A percentile compares a stretch with the other conserved stretches of the same genome.
Evolutionary conservation across 257 asterid species (phyloP).

Genomic region (Forsythia viridissima): DNA sequence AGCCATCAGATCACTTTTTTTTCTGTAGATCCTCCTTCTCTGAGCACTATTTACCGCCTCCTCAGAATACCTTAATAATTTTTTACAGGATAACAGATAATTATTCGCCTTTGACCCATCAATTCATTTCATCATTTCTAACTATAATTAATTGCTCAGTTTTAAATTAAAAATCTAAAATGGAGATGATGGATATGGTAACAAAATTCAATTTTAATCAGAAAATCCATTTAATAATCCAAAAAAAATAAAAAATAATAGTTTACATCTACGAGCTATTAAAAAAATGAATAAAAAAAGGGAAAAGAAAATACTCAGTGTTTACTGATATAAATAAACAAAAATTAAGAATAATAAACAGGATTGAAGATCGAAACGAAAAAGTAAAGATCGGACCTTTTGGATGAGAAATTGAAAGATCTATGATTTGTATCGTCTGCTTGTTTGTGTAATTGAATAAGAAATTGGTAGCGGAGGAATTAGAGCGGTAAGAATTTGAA

Average conservation of each 20-base stretch:
- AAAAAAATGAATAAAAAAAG: neutral
- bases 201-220: neutral
- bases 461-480: constrained; percentile 5
- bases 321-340: neutral
- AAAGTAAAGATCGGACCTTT: constrained; percentile 34
- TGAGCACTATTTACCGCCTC: constrained; percentile 15
- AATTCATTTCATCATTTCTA: neutral
- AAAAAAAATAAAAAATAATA: neutral
- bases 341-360: neutral
- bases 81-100: neutral
- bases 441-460: neutral
- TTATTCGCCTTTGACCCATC: neutral
- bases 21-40: constrained; percentile 19
- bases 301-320: neutral
- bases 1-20: constrained; percentile 50
- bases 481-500: constrained; percentile 54
- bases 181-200: neutral
- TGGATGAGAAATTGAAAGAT: constrained; percentile 21
- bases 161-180: neutral
- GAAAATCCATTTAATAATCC: neutral
- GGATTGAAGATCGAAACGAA: neutral
- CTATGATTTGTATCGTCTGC: constrained; percentile 38
- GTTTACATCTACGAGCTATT: neutral
- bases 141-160: neutral
- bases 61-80: neutral